Percentiles rank a stretch among this genome's conserved stretches.
phyloP scores from a whole-genome alignment of 108 stramenopile species.

The Licmophora abbreviata region DNA sequence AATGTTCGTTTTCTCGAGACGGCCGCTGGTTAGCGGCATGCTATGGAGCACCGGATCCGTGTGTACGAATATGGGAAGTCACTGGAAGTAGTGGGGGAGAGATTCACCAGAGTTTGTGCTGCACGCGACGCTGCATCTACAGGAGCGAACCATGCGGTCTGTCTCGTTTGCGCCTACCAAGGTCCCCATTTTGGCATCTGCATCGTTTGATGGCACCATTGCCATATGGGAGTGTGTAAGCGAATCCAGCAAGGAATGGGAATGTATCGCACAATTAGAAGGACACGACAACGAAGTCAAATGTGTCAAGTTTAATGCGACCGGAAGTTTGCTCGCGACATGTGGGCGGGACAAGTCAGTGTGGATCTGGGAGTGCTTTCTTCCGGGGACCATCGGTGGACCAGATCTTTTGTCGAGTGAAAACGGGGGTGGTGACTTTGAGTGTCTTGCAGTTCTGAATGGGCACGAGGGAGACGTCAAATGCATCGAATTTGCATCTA shows the following conservation, averaged over 20 bases:
- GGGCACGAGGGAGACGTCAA: conserved; percentile 98
- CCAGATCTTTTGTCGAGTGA: conserved; percentile 8
- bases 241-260: conserved; percentile 32
- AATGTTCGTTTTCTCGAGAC: conserved; percentile 48
- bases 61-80: conserved; percentile 55
- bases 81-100: not conserved
- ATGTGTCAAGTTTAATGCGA: conserved; percentile 81
- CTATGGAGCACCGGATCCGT: conserved; percentile 63
- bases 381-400: conserved; percentile 67
- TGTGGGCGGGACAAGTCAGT: conserved; percentile 97
- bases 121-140: conserved; percentile 12
- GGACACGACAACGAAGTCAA: conserved; percentile 94
- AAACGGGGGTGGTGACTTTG: conserved; percentile 58
- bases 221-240: conserved; percentile 69
- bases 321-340: conserved; percentile 85
- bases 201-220: conserved; percentile 89
- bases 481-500: conserved; percentile 76
- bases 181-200: conserved; percentile 51
- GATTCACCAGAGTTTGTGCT: not conserved
- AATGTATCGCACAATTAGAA: conserved; percentile 80
- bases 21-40: conserved; percentile 65
- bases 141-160: conserved; percentile 59
- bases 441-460: conserved; percentile 87
- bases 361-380: conserved; percentile 95
- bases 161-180: conserved; percentile 61